These are phyloP conservation scores for Blastomyces gilchristii DNA, from an alignment of 2,329 filamentous ascomycete species.

Conservation along the genomic window DNA sequence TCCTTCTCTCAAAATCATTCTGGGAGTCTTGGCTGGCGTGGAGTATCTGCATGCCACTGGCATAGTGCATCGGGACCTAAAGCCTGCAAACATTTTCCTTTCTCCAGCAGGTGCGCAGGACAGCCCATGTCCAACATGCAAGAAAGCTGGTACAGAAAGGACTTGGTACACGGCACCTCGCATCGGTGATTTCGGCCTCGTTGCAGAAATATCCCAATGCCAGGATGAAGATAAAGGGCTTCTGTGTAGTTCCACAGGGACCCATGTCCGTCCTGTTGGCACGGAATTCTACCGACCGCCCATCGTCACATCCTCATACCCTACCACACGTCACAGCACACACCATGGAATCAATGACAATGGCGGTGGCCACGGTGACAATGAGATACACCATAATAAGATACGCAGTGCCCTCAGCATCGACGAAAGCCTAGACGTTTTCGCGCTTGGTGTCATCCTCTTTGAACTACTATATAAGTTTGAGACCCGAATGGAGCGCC, in stretches of 20 bases:
- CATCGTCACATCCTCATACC: conserved; percentile 12
- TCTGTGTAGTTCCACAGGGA: conserved; percentile 13
- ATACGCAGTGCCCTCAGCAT: neutral
- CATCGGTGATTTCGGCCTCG: conserved; percentile 60
- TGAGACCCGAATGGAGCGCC: conserved; percentile 40
- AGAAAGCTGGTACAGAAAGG: conserved; percentile 15
- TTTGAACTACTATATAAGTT: conserved; percentile 53
- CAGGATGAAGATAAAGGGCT: conserved; percentile 24
- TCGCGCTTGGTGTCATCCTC: conserved; percentile 51
- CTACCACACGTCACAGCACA: conserved; percentile 3
- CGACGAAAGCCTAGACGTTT: conserved; percentile 50
- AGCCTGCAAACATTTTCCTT: conserved; percentile 59
- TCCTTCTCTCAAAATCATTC: conserved; percentile 48
- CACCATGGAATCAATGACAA: conserved; percentile 4
- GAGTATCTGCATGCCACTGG: conserved; percentile 53
- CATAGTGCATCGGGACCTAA: conserved; percentile 57
- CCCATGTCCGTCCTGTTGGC: conserved; percentile 40
- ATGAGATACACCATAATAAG: neutral
- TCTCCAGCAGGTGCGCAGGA: conserved; percentile 42
- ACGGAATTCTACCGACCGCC: conserved; percentile 54
- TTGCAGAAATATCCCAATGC: conserved; percentile 43
- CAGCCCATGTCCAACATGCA: conserved; percentile 41
- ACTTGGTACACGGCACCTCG: conserved; percentile 43
- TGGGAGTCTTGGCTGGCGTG: conserved; percentile 51
- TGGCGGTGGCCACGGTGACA: neutral